Percentiles rank a stretch among this genome's conserved stretches.
Conservation (phyloP, 2,329 filamentous ascomycete species). For the Leptographium flavum region DNA sequence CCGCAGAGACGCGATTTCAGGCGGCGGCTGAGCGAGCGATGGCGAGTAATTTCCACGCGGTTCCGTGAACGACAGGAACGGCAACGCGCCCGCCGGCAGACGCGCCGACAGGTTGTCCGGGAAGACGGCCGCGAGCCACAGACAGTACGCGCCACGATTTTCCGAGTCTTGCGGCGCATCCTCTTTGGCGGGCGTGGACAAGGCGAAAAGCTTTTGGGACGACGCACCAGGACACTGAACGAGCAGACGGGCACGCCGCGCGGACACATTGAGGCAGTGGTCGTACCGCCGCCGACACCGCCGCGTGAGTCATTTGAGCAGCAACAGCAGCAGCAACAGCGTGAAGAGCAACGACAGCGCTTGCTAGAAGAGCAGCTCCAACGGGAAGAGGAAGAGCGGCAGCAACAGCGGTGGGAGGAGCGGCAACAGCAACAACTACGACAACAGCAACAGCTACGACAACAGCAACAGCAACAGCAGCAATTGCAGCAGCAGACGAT, state of each 20-base stretch:
- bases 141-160: background rate
- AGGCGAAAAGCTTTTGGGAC: constrained; percentile 19
- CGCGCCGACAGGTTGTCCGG: background rate
- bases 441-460: background rate
- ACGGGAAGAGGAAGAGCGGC: background rate
- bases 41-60: background rate
- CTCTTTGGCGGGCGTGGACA: constrained; percentile 9
- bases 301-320: background rate
- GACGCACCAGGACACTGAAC: background rate
- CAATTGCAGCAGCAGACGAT: background rate
- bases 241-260: background rate
- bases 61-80: background rate
- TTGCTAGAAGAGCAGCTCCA: background rate
- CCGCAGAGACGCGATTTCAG: background rate
- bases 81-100: background rate
- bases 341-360: background rate
- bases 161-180: background rate
- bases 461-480: background rate
- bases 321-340: background rate
- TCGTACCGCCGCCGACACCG: constrained; percentile 11
- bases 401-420: background rate
- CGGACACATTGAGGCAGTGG: constrained; percentile 14
- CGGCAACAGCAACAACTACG: background rate
- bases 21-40: background rate
- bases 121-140: background rate